Base-by-base conservation (phyloP, 257 asterid genomes). In the Rauvolfia tetraphylla region DNA sequence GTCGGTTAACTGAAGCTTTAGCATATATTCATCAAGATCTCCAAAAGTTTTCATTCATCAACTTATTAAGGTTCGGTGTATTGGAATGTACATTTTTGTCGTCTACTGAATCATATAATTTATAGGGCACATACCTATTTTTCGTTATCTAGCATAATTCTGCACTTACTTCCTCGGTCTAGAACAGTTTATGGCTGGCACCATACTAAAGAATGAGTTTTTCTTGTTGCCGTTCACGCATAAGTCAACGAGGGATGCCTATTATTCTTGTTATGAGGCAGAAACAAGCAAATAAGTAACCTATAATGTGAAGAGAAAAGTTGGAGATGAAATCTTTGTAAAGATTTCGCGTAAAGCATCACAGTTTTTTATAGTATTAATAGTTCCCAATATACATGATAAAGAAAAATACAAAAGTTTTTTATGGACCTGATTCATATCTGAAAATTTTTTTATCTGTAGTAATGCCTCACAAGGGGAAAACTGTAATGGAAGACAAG, bases 11-110 rank as follows among this genome's bases (percentile, higher is more conserved):
- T 29, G n/a, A 2, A 3, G 51, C 27, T 74, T 20, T 44, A 39
- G 78, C 54, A 74, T 74, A 59, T 41, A 74, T 75, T 33, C 62
- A 75, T 49, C 31, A 75, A 65, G 49, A 63, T 75, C 62, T 20
- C n/a, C 53, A 63, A 65, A 75, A 66, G 59, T 12, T 25, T 38
- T 6, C 27, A 46, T 48, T 56, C 20, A 31, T 7, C 7, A 42
- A 74, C 12, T 44, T 74, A 8, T 42, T 20, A 61, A 46, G 63
- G 20, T 29, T 62, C 18, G 49, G 33, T 44, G 36, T 49, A 54
- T 22, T 15, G 39, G 67, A 15, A 75, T 66, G 51, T 23, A 51
- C 29, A 11, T 53, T 6, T 75, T 42, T 46, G 1, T 9, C 0
- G 8, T 23, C 42, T 41, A 29, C 15, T 44, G 62, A 62, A 61